Percentiles rank a stretch among this genome's conserved stretches.
Conservation (phyloP, 2,329 filamentous ascomycete species). For the Penicillium sclerotiorum region DNA sequence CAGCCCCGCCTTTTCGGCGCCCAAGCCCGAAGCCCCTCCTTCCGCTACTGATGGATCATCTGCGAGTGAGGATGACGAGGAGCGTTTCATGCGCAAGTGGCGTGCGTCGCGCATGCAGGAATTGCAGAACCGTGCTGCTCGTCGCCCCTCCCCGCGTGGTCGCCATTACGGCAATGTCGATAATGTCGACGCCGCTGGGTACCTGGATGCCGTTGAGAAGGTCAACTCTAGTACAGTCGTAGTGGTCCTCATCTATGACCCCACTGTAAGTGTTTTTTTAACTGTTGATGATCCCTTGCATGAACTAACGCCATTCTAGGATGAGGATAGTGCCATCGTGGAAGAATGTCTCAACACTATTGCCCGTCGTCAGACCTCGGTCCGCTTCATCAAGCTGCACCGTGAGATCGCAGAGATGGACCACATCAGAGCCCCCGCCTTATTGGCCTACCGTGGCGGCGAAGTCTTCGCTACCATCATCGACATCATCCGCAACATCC, state of each 20-base stretch:
- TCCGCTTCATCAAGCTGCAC: slow-evolving; percentile 88
- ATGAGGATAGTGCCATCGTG: slow-evolving; percentile 74
- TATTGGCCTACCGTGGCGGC: slow-evolving; percentile 85
- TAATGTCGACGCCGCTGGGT: slow-evolving; percentile 84
- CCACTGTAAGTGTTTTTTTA: slow-evolving; percentile 63
- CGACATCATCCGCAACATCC: slow-evolving; percentile 83
- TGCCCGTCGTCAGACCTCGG: slow-evolving; percentile 68
- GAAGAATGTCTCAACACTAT: slow-evolving; percentile 77
- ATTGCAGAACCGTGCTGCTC: slow-evolving; percentile 67
- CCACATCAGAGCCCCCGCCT: slow-evolving; percentile 79
- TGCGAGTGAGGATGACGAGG: slow-evolving; percentile 67
- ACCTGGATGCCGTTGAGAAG: slow-evolving; percentile 95
- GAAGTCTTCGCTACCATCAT: slow-evolving; percentile 90
- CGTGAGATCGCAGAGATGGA: slow-evolving; percentile 95
- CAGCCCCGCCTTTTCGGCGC: slow-evolving; percentile 23
- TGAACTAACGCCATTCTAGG: slow-evolving; percentile 56
- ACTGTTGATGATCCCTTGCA: too few relatives aligned
- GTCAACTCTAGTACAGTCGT: slow-evolving; percentile 78
- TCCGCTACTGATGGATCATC: slow-evolving; percentile 23
- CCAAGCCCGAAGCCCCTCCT: slow-evolving; percentile 28
- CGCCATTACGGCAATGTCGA: slow-evolving; percentile 78
- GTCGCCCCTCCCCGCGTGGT: slow-evolving; percentile 75
- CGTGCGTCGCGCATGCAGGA: slow-evolving; percentile 77
- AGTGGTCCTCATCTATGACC: slow-evolving; percentile 91
- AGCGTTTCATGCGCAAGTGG: slow-evolving; percentile 82